phyloP scores from a whole-genome alignment of 192 early-diverging fungal genomes.

The Coemansia sp. region DNA sequence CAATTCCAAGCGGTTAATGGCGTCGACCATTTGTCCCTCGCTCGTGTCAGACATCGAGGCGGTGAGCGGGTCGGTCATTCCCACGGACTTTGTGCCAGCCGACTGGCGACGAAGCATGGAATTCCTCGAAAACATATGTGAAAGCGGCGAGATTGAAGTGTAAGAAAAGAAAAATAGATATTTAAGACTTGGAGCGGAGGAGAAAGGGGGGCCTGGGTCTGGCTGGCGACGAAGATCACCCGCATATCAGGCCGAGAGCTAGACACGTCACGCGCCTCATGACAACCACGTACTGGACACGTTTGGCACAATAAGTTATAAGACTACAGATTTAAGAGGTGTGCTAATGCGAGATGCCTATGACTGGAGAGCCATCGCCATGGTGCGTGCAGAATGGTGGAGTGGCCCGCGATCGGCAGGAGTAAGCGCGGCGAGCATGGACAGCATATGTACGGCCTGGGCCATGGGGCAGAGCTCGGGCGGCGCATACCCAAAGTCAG shows the following conservation, averaged over 20 bases:
- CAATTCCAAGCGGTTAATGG: conserved; percentile 33
- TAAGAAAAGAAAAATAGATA: neutral
- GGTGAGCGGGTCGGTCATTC: conserved; percentile 34
- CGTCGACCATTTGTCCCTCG: conserved; percentile 20
- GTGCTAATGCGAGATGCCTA: neutral
- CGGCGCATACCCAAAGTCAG: conserved; percentile 1
- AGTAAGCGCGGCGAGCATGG: conserved; percentile 35
- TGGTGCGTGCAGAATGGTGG: conserved; percentile 28
- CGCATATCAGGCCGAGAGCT: conserved; percentile 1
- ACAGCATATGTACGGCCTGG: conserved; percentile 35
- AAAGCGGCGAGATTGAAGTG: neutral
- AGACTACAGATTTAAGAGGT: neutral
- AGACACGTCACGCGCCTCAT: neutral
- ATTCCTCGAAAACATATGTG: conserved; percentile 34
- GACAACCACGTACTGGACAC: neutral
- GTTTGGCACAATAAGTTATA: neutral
- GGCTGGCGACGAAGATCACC: conserved; percentile 7
- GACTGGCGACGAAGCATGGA: conserved; percentile 17
- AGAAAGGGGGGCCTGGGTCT: neutral
- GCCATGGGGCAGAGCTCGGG: conserved; percentile 7
- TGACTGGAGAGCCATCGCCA: conserved; percentile 25
- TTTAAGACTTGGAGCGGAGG: neutral
- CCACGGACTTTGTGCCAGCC: conserved; percentile 11
- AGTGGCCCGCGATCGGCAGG: conserved; percentile 42
- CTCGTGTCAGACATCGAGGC: neutral